Evolutionary conservation across 1,284 basidiomycete genomes (phyloP), one percentile per base, ranked within the genome.

Genomic region (Sphaerobolus stellatus): DNA sequence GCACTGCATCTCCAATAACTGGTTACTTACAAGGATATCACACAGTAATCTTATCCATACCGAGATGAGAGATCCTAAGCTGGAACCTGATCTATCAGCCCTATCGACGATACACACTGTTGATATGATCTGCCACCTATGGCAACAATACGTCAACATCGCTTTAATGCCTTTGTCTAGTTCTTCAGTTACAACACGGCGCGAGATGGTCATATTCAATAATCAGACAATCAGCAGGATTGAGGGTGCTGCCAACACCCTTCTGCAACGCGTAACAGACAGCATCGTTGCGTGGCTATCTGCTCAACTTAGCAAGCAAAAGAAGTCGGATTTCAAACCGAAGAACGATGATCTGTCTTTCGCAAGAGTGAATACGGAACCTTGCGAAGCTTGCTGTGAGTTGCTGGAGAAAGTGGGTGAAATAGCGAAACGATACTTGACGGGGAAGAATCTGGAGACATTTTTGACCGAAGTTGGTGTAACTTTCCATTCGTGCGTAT

Each of bases 251-350:
- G 84, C 90, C 25, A 98, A 98, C 65, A 76, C 76, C 45, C 75
- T 98, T 8, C 75, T 96, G 47, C 94, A 98, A 65, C 86, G 88
- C 57, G 73, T 92, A 5, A 82, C 88, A 1, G 96, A 99, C 66
- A 78, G 94, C 91, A 66, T 91, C 54, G 68, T 92, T 50, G 69
- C 77, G 22, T 92, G 88, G 84, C 72, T 94, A 13, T 77, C 83
- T 6, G 62, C 76, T 1, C 86, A 91, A 57, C 82, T 99, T 33
- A 81, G 83, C 16, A 97, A 94, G 70, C 97, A 99, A 69, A 98
- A 98, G 77, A 90, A 89, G 66, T 91, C 86, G 48, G 97, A 99
- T 67, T 99, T 97, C 76, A 95, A 95, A 68, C 97, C 97, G 7
- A 86, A 90, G 52, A 95, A 97, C 63, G 96, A 99, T 66, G 94